Base-by-base conservation (phyloP, 805 yeast species). In the Kuraishia floccosa region DNA sequence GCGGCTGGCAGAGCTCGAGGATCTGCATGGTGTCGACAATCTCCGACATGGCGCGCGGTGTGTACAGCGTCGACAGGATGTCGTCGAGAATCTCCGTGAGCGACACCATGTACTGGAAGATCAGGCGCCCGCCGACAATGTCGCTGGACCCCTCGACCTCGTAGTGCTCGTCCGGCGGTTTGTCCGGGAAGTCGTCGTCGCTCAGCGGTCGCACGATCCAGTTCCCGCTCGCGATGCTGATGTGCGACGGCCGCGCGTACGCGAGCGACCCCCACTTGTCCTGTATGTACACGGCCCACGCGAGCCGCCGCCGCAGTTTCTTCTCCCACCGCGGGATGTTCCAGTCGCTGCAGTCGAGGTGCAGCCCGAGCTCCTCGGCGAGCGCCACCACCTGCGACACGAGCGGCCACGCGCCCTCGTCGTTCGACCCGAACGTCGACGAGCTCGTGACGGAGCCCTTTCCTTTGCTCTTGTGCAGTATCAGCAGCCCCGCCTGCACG, bases 261-360 rank as follows among this genome's bases (percentile, higher is more conserved):
- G 59, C 60, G 21, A 63, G 46, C 4, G 68, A 39, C 4, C 63
- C 43, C 72, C 72, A 65, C 40, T 64, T 63, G 35, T 65, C 70
- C 43, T 65, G 70, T 43, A 63, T 49, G 36, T 47, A 64, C 3
- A 63, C 63, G 1, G 69, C 71, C 71, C 72, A 65, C 0, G 70
- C 68, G 22, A 65, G 41, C 33, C 68, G 43, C 35, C 60, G 60
- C 7, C 72, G 46, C 25, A 63, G 43, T 1, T 66, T 65, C 22
- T 68, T 43, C 39, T 65, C 72, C 62, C 64, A 59, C 32, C 54
- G 52, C 1, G 70, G 66, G 16, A 65, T 44, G 36, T 57, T 60
- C 72, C 72, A 65, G 29, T 50, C 45, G 32, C 54, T 52, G 36
- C 70, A 65, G 34, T 65, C 62, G 21, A 63, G 54, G 1, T 69